A percentile compares a stretch with the other conserved stretches of the same genome.
These are phyloP conservation scores for Nicotiana obtusifolia DNA, from an alignment of 257 asterid genomes.

Conservation along the genomic window DNA sequence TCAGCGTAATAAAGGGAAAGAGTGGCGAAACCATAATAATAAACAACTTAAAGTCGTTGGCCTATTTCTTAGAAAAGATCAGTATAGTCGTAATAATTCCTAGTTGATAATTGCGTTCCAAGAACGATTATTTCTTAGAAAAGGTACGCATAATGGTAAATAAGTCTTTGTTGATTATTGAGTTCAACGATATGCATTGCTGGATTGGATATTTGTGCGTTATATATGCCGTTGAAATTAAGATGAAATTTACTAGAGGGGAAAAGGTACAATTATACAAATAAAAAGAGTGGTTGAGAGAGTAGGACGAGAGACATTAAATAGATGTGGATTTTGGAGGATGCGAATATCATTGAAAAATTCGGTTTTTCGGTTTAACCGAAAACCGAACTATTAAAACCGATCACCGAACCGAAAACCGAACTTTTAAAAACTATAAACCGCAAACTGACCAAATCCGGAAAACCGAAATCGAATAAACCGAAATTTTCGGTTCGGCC, in stretches of 20 bases:
- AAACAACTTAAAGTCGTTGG: not conserved
- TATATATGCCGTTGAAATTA: not conserved
- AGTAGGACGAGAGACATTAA: not conserved
- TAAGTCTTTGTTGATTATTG: not conserved
- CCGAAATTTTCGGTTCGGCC: too few species aligned
- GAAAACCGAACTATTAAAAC: too few species aligned
- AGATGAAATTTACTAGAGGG: not conserved
- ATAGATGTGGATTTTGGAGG: not conserved
- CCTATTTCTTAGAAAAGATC: not conserved
- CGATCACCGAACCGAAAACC: too few species aligned
- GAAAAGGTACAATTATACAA: not conserved
- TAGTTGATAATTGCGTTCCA: not conserved
- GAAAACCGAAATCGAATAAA: too few species aligned
- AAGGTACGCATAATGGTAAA: too few species aligned
- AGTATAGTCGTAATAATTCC: too few species aligned
- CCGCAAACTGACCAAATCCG: too few species aligned
- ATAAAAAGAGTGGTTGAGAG: not conserved
- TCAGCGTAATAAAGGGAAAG: too few species aligned
- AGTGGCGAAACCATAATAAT: not conserved
- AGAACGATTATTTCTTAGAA: not conserved
- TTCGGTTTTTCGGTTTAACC: too few species aligned
- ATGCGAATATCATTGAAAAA: constrained; percentile 7
- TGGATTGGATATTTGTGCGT: not conserved
- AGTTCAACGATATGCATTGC: not conserved
- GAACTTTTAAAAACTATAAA: too few species aligned